Percentiles rank a stretch among this genome's conserved stretches.
Conservation (phyloP, 768 basidiomycete genomes). For the Sistotremastrum suecicum region DNA sequence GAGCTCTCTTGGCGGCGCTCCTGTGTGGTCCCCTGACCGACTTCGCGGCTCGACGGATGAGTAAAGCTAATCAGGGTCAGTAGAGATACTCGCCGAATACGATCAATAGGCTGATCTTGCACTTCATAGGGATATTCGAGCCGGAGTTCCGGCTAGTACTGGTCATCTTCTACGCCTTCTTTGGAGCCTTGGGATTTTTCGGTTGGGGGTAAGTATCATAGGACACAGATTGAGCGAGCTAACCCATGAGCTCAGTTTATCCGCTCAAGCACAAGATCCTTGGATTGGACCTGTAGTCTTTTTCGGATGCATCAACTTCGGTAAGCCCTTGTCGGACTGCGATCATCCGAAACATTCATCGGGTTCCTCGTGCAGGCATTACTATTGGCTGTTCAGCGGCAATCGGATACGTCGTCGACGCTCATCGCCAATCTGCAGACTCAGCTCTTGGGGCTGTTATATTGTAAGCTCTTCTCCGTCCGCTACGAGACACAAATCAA, state of each 20-base stretch:
- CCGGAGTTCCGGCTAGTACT: constrained; percentile 14
- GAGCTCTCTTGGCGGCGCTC: constrained; percentile 5
- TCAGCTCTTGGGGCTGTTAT: constrained; percentile 10
- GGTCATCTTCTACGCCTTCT: constrained; percentile 15
- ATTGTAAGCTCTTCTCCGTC: background rate
- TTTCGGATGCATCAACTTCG: constrained; percentile 10
- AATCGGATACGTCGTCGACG: constrained; percentile 12
- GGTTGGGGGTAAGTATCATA: constrained; percentile 5
- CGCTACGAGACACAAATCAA: background rate
- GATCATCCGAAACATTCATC: too few species aligned
- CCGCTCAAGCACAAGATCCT: constrained; percentile 2
- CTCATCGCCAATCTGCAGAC: constrained; percentile 7
- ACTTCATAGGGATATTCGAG: constrained; percentile 3
- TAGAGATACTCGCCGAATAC: background rate
- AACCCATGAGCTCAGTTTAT: background rate
- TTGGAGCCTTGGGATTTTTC: constrained; percentile 13
- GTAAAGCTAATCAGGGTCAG: constrained; percentile 4
- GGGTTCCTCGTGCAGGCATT: background rate
- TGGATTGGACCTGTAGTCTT: constrained; percentile 10
- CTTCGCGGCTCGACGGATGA: constrained; percentile 5
- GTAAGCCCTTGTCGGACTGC: background rate
- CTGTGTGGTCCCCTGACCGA: constrained; percentile 10
- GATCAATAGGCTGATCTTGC: background rate
- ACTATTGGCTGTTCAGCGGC: constrained; percentile 7
- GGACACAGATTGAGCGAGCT: background rate